These are phyloP conservation scores for Alloteropsis semialata DNA, from an alignment of 176 grass and related monocot genomes.

Conservation along the genomic window DNA sequence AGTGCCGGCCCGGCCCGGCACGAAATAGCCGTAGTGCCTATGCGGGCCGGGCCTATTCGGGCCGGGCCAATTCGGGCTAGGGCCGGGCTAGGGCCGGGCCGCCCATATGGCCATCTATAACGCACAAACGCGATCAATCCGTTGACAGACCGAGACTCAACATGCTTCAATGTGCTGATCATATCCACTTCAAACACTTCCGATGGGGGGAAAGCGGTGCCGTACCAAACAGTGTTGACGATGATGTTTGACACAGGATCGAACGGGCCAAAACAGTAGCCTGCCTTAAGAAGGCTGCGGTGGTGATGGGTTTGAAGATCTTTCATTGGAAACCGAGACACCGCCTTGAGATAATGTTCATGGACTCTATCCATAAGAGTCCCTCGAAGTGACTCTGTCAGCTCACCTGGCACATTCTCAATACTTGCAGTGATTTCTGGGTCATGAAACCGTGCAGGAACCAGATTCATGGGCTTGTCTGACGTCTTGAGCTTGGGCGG, in stretches of 20 bases:
- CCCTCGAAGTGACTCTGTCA: neutral
- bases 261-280: neutral
- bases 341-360: neutral
- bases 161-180: neutral
- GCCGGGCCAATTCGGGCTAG: too few relatives aligned
- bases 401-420: neutral
- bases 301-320: neutral
- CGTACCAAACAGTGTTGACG: neutral
- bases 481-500: neutral
- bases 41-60: too few relatives aligned
- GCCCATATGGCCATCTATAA: too few relatives aligned
- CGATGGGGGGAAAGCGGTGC: neutral
- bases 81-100: too few relatives aligned
- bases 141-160: neutral
- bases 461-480: neutral
- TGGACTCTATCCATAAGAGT: neutral
- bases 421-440: neutral
- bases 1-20: too few relatives aligned
- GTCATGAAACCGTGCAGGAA: neutral
- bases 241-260: neutral
- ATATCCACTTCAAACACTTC: neutral
- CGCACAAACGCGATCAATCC: neutral
- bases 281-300: neutral
- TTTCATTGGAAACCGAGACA: neutral
- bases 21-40: too few relatives aligned